These are phyloP conservation scores for Cyclospora cayetanensis DNA, from an alignment of 169 alveolate genomes.

Conservation along the genomic window DNA sequence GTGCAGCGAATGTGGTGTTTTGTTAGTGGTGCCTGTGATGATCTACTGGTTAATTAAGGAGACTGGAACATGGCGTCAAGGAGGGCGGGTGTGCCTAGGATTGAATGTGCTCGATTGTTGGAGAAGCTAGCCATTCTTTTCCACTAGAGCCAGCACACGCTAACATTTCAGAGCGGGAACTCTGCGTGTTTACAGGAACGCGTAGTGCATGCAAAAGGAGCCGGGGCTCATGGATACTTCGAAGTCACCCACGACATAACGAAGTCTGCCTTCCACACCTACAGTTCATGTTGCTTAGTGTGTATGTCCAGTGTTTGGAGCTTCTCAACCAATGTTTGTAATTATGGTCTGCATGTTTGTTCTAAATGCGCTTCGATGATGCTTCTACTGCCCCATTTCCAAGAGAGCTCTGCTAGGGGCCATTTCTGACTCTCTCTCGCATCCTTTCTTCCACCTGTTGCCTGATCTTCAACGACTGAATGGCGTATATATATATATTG, in stretches of 20 bases:
- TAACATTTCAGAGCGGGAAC: background rate
- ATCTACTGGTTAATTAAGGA: background rate
- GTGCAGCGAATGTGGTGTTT: background rate
- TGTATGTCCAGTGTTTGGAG: too few species aligned
- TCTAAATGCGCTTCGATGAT: too few species aligned
- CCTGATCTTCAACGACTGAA: background rate
- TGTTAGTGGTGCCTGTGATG: background rate
- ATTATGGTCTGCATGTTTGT: too few species aligned
- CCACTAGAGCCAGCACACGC: background rate
- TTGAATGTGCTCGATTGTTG: background rate
- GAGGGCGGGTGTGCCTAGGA: background rate
- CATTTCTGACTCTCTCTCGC: too few species aligned
- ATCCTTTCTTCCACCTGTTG: too few species aligned
- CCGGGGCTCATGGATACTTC: constrained; percentile 88
- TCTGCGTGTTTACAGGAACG: constrained; percentile 71
- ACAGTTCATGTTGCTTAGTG: too few species aligned
- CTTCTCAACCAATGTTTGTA: too few species aligned
- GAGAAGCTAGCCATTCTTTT: background rate
- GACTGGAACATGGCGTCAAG: background rate
- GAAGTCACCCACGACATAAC: constrained; percentile 86
- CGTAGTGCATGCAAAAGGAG: constrained; percentile 89
- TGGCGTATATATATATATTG: background rate
- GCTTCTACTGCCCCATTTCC: too few species aligned
- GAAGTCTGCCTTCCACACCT: too few species aligned
- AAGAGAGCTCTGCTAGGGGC: too few species aligned